phyloP scores from a whole-genome alignment of 495 filamentous ascomycete genomes.

The Penicillium antarcticum region DNA sequence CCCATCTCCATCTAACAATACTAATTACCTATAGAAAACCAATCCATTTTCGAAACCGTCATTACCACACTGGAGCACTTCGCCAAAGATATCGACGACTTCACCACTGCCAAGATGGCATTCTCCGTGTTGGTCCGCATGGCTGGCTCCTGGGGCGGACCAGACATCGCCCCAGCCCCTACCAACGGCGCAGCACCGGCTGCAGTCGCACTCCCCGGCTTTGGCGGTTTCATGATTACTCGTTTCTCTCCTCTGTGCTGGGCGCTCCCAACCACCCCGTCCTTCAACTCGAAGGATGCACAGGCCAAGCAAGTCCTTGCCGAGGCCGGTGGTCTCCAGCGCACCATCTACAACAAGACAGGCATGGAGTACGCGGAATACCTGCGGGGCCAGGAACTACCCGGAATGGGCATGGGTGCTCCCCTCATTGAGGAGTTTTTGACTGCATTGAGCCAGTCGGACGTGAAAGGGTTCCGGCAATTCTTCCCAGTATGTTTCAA shows the following conservation, averaged over 20 bases:
- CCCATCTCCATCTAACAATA: not conserved
- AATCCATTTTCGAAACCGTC: constrained; percentile 79
- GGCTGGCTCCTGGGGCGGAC: constrained; percentile 79
- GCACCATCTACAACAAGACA: constrained; percentile 82
- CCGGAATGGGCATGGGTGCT: constrained; percentile 50
- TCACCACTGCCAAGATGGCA: constrained; percentile 77
- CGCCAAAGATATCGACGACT: constrained; percentile 70
- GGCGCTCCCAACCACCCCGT: constrained; percentile 70
- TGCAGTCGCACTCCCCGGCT: constrained; percentile 71
- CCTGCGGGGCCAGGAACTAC: constrained; percentile 50
- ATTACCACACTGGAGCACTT: constrained; percentile 81
- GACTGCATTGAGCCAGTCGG: constrained; percentile 45
- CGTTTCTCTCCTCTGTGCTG: constrained; percentile 87
- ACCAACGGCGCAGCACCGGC: constrained; percentile 35
- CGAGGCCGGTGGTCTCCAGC: constrained; percentile 81
- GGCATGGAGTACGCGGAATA: constrained; percentile 59
- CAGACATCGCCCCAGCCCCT: constrained; percentile 61
- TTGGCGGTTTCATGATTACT: constrained; percentile 82
- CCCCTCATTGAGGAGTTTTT: constrained; percentile 56
- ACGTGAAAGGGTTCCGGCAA: constrained; percentile 51
- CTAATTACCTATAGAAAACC: constrained; percentile 57
- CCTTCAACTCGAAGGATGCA: constrained; percentile 80
- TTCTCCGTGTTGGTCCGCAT: constrained; percentile 77
- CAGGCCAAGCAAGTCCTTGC: constrained; percentile 78
- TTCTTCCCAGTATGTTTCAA: constrained; percentile 47